Percentiles rank a stretch among this genome's conserved stretches.
Evolutionary conservation across 371 early-diverging fungal species (phyloP).

Genomic region (Mucor irregularis): DNA sequence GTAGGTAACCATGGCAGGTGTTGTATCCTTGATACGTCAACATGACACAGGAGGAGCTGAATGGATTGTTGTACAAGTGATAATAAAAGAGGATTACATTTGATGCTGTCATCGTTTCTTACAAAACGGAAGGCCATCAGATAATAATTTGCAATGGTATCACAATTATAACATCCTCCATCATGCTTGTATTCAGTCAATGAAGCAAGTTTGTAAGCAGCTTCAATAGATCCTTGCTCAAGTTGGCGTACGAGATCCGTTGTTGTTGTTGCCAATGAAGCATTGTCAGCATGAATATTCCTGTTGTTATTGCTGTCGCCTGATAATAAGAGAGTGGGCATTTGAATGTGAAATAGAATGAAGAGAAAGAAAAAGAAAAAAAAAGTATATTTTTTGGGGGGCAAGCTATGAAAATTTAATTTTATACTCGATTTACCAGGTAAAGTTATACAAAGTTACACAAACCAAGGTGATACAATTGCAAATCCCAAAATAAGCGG

Average conservation of each 20-base stretch:
- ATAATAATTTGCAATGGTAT: conserved; percentile 19
- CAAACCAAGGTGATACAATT: not conserved
- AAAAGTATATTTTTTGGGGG: conserved; percentile 2
- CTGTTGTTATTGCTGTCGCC: not conserved
- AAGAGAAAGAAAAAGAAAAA: conserved; percentile 2
- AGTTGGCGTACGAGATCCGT: conserved; percentile 6
- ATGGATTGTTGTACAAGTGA: conserved; percentile 15
- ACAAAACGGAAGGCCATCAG: conserved; percentile 5
- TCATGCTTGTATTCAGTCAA: conserved; percentile 18
- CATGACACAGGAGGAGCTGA: conserved; percentile 16
- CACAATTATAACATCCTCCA: conserved; percentile 18
- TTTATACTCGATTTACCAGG: no score
- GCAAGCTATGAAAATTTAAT: not conserved
- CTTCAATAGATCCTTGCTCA: conserved; percentile 11
- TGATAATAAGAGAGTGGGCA: conserved; percentile 12
- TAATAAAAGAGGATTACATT: conserved; percentile 10
- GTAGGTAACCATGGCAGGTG: conserved; percentile 25
- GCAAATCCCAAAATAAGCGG: not conserved
- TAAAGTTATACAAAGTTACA: not conserved
- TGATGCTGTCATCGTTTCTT: not conserved
- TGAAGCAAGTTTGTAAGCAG: conserved; percentile 6
- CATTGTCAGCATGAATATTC: no score
- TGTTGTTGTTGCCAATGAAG: not conserved
- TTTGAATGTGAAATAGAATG: not conserved
- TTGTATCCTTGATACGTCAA: conserved; percentile 5